A percentile compares a stretch with the other conserved stretches of the same genome.
These are phyloP conservation scores for Ophiosphaerella herpotricha DNA, from an alignment of 2,329 filamentous ascomycete species.

Conservation along the genomic window DNA sequence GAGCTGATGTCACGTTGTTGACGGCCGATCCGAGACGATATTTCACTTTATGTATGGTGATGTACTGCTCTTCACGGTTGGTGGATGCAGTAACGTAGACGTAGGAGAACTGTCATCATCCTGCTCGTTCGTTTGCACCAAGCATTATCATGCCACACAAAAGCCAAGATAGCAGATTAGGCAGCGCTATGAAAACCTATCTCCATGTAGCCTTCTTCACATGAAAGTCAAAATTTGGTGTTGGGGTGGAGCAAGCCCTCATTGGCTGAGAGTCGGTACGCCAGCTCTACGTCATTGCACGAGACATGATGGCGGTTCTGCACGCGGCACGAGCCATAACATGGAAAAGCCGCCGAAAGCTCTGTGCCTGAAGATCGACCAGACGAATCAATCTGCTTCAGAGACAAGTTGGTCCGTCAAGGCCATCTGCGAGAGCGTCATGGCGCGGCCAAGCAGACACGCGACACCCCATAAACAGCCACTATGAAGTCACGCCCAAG, in stretches of 20 bases:
- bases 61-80: not conserved
- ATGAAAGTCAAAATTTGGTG: not conserved
- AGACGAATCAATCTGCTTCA: not conserved
- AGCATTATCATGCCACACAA: no score
- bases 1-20: not conserved
- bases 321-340: conserved; percentile 11
- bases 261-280: conserved; percentile 3
- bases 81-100: no score
- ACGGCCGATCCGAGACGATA: not conserved
- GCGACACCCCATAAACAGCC: conserved; percentile 6
- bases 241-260: not conserved
- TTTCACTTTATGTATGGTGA: not conserved
- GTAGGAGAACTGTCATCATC: no score
- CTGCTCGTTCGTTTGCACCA: no score
- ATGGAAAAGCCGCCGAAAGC: not conserved
- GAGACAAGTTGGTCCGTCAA: not conserved
- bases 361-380: conserved; percentile 17
- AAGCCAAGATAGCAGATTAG: no score
- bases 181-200: no score
- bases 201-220: not conserved
- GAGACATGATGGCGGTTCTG: conserved; percentile 10
- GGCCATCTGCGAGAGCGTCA: no score
- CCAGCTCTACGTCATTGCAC: conserved; percentile 12
- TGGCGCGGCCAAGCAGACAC: not conserved
- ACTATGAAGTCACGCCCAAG: conserved; percentile 2